These are phyloP conservation scores for Wickerhamomyces canadensis DNA, from an alignment of 805 yeast species.

Conservation along the genomic window DNA sequence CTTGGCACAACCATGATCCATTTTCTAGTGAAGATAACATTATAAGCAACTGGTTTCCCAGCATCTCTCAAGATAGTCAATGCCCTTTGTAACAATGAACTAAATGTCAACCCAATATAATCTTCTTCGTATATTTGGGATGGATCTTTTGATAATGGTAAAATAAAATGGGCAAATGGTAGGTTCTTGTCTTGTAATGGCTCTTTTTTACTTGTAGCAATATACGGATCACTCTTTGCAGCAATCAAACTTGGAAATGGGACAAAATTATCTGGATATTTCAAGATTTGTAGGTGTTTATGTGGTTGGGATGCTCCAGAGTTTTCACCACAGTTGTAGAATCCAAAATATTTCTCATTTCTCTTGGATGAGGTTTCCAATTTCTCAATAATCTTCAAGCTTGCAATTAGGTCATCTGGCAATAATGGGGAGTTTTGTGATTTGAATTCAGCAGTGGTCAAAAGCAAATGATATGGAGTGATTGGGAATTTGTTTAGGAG, in stretches of 20 bases:
- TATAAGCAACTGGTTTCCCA: conserved; percentile 55
- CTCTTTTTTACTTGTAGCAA: conserved; percentile 49
- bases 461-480: conserved; percentile 68
- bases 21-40: conserved; percentile 71
- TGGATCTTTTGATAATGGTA: conserved; percentile 47
- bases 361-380: conserved; percentile 35
- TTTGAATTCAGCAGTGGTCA: conserved; percentile 70
- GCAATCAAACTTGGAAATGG: conserved; percentile 53
- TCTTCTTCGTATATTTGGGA: conserved; percentile 43
- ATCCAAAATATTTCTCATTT: conserved; percentile 60
- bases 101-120: conserved; percentile 59
- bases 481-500: conserved; percentile 87
- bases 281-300: conserved; percentile 84
- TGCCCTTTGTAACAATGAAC: conserved; percentile 65
- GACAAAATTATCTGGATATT: conserved; percentile 53
- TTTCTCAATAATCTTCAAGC: conserved; percentile 47
- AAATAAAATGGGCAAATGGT: conserved; percentile 77
- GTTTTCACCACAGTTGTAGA: conserved; percentile 81
- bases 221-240: conserved; percentile 39
- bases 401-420: conserved; percentile 61
- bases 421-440: conserved; percentile 68
- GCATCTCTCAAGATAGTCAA: conserved; percentile 60
- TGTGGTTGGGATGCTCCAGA: conserved; percentile 96
- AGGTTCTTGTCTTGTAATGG: conserved; percentile 59
- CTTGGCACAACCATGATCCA: conserved; percentile 91